These are phyloP conservation scores for Dactylellina sp. DNA, from an alignment of 2,329 filamentous ascomycete genomes.

Conservation along the genomic window DNA sequence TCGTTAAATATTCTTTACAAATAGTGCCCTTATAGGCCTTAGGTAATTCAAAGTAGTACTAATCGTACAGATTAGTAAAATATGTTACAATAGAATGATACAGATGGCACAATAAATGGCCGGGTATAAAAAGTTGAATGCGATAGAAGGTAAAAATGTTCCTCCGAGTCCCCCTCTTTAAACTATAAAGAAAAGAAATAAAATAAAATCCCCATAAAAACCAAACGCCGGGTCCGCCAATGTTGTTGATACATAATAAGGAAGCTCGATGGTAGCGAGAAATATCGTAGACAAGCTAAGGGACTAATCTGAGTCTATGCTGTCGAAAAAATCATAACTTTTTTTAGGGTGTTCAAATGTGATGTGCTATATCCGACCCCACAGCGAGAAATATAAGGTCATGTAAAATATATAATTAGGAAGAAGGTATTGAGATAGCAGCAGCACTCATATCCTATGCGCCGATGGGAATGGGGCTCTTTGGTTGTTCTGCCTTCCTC, in stretches of 20 bases:
- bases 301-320: constrained; percentile 28
- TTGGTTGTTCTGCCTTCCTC: constrained; percentile 43
- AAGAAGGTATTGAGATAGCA: constrained; percentile 10
- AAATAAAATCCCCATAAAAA: constrained; percentile 15
- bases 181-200: constrained; percentile 6
- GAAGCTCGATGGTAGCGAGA: neutral
- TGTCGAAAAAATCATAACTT: constrained; percentile 49
- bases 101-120: constrained; percentile 22
- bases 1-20: no score
- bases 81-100: constrained; percentile 52
- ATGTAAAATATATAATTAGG: neutral
- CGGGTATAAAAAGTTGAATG: constrained; percentile 24
- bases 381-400: neutral
- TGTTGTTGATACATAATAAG: constrained; percentile 13
- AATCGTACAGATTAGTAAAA: constrained; percentile 26
- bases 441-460: constrained; percentile 32
- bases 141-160: neutral
- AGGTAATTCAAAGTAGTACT: constrained; percentile 6
- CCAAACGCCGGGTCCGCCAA: constrained; percentile 48
- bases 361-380: constrained; percentile 2
- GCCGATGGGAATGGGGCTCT: constrained; percentile 42
- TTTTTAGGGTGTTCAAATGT: constrained; percentile 19
- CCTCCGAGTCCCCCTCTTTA: constrained; percentile 22
- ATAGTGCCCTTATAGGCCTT: no score
- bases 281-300: constrained; percentile 26